Evolutionary conservation across 2,329 filamentous ascomycete genomes (phyloP), one percentile per base, ranked within the genome.

Genomic region (Fusarium oxysporum): DNA sequence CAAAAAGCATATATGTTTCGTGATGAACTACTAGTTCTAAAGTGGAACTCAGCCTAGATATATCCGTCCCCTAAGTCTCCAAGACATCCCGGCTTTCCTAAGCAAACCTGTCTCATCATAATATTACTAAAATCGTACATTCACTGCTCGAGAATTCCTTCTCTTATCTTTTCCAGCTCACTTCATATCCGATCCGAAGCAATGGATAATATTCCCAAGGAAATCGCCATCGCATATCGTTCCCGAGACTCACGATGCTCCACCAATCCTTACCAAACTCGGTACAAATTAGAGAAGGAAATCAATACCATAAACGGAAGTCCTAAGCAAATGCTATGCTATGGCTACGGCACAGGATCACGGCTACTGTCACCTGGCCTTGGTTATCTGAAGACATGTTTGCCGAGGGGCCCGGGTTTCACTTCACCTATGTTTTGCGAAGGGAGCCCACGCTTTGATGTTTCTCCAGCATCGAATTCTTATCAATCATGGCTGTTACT

Each of bases 221-320:
- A 43, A 59, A 50, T 53, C n/a, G 23, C 37, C 41, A 48, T 38
- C 63, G 17, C 12, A 21, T 17, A 30, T 33, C 23, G n/a, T n/a
- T 28, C 37, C 41, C 35, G 14, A n/a, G 45, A 30, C 45, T 54
- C 28, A 68, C 37, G 47, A 43, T 45, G 37, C 53, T 61, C 66
- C 68, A 70, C 68, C 53, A 28, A 43, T 50, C 38, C 48, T 59
- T 73, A 50, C 54, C 62, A 32, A 65, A 56, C 54, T 32, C 8
- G 68, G 72, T 21, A 57, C 21, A 21, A 13, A 50, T 51, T 56
- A 61, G 71, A 69, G n/a, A 72, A 74, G 68, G 68, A 54, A 57
- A 59, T 47, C 37, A 54, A 40, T 50, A 38, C 68, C 61, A 33
- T 23, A 64, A 56, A 33, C 11, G 59, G 68, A 63, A 70, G 19